Evolutionary conservation across 257 asterid genomes (phyloP).

Genomic region (Petunia secreta): DNA sequence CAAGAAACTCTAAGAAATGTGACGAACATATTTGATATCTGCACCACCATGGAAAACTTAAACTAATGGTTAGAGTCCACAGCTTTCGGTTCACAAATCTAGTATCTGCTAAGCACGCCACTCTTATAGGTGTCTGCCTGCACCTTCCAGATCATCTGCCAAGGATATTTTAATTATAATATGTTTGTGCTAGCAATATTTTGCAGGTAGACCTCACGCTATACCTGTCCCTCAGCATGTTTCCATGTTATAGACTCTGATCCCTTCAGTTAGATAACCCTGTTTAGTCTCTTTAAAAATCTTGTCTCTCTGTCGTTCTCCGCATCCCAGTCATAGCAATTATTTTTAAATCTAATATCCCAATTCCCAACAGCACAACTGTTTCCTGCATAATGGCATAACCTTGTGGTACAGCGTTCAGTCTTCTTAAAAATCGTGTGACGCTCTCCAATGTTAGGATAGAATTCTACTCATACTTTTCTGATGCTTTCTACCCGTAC

Average conservation of each 20-base stretch:
- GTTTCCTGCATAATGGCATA: neutral
- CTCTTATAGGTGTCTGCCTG: neutral
- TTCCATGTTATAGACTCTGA: neutral
- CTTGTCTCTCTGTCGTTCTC: neutral
- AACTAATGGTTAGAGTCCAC: too few species aligned
- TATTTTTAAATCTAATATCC: neutral
- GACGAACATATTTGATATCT: too few species aligned
- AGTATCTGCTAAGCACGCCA: too few species aligned
- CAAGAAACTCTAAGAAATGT: too few species aligned
- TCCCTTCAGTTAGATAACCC: neutral
- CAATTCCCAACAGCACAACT: neutral
- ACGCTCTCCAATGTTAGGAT: neutral
- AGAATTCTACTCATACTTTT: neutral
- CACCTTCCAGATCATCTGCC: neutral
- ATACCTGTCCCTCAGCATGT: neutral
- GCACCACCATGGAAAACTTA: too few species aligned
- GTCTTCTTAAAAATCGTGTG: neutral
- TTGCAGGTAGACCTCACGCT: neutral
- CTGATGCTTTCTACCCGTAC: neutral
- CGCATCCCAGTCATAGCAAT: neutral
- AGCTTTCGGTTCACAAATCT: too few species aligned
- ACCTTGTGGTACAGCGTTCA: neutral
- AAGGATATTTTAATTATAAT: neutral
- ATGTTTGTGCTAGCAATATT: neutral
- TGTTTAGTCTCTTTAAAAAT: neutral